Evolutionary conservation across 164 flowering plant species (phyloP).

Genomic region (Vitis amurensis): DNA sequence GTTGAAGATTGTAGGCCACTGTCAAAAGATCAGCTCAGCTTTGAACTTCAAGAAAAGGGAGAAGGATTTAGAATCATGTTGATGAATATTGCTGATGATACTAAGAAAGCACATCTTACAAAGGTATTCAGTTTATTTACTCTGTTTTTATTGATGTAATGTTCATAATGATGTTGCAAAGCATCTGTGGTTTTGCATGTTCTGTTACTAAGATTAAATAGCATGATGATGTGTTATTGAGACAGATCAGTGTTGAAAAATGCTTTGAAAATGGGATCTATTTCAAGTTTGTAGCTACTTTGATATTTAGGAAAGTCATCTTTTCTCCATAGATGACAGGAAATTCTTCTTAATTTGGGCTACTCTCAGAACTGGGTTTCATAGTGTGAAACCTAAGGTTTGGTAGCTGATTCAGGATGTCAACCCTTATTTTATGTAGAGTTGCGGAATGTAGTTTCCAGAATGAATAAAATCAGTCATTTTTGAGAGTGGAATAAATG

Average conservation of each 20-base stretch:
- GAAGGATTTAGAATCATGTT: conserved; percentile 54
- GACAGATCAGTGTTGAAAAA: neutral
- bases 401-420: neutral
- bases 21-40: conserved; percentile 17
- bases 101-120: conserved; percentile 37
- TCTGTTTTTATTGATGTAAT: neutral
- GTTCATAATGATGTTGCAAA: neutral
- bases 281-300: too few species aligned
- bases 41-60: conserved; percentile 16
- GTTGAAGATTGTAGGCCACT: conserved; percentile 17
- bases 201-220: neutral
- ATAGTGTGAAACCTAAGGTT: neutral
- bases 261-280: too few species aligned
- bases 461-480: too few species aligned
- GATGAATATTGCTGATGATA: conserved; percentile 86
- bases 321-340: too few species aligned
- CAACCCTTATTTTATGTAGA: neutral
- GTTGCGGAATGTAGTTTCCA: too few species aligned
- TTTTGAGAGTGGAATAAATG: too few species aligned
- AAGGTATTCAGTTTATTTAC: too few species aligned
- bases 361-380: neutral
- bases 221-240: neutral
- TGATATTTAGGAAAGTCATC: too few species aligned
- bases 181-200: neutral
- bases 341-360: too few species aligned